Conservation (phyloP, 768 basidiomycete genomes). For the Hemileccinum impolitum region DNA sequence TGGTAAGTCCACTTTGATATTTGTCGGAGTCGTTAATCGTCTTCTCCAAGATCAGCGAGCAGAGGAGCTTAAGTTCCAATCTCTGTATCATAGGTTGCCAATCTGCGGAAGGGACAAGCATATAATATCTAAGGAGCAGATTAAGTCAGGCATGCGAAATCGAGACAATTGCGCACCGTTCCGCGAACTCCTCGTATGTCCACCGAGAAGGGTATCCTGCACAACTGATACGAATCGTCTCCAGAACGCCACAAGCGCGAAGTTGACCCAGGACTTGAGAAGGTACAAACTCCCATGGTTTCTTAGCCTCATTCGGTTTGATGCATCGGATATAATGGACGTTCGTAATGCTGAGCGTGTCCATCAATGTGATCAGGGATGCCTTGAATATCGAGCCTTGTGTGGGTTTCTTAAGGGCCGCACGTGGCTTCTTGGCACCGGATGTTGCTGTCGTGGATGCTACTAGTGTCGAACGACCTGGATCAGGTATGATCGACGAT, state of each 20-base stretch:
- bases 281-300: constrained; percentile 94
- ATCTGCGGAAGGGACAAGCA: constrained; percentile 83
- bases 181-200: constrained; percentile 98
- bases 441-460: constrained; percentile 39
- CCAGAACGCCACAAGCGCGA: constrained; percentile 96
- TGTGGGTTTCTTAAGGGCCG: constrained; percentile 84
- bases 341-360: constrained; percentile 94
- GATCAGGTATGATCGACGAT: constrained; percentile 84
- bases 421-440: constrained; percentile 60
- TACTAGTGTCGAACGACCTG: constrained; percentile 73
- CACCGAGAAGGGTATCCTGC: constrained; percentile 98
- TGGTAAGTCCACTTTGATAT: constrained; percentile 94
- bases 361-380: constrained; percentile 91
- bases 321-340: constrained; percentile 99
- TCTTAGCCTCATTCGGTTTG: constrained; percentile 97
- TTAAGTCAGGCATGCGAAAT: constrained; percentile 19
- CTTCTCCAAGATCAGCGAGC: constrained; percentile 76
- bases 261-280: constrained; percentile 94
- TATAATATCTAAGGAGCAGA: constrained; percentile 72
- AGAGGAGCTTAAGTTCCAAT: constrained; percentile 76
- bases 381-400: constrained; percentile 98
- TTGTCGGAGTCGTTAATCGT: constrained; percentile 94
- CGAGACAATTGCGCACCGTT: constrained; percentile 58
- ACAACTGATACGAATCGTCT: constrained; percentile 98
- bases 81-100: constrained; percentile 87